Evolutionary conservation across 805 yeast genomes (phyloP), one percentile per base, ranked within the genome.

Genomic region (Suhomyces pyralidae): DNA sequence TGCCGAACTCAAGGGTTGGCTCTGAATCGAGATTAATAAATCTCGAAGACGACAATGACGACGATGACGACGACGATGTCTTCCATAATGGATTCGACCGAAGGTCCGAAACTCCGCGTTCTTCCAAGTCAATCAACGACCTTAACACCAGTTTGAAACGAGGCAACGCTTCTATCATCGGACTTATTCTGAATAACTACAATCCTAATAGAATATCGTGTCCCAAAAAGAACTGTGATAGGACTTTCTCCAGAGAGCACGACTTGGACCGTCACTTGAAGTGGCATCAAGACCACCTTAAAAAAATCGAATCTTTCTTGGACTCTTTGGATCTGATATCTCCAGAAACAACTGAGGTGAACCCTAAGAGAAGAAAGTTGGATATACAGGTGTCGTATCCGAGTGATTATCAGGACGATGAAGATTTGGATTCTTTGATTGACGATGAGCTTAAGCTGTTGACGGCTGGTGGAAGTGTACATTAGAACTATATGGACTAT

Each of bases 161-260:
- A 2, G 22, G 45, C 5, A 45, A 36, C 19, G 6, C 62, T 15
- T 65, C 74, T 3, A 62, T 72, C 6, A 56, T 78, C 17, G 76
- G 69, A 34, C 56, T 79, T 19, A 62, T 80, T 20, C 64, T 68
- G 58, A 60, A 62, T 17, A 78, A 77, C 58, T 70, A 67, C 43
- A 63, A 68, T 7, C 59, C 64, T 9, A 72, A 73, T 40, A 69
- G 58, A 45, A 61, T 77, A 0, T 50, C 60, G 0, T 86, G 91
- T 61, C 75, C 82, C 0, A 78, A 71, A 54, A 64, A 59, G 3
- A 75, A 75, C 42, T 86, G 92, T 63, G 68, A 68, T 32, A 72
- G 90, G 52, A 69, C 72, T 6, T 86, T 86, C 62, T 73, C 74
- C 49, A 76, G 78, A 54, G 73, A 75, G 0, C 73, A 73, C 57